These are phyloP conservation scores for Cyberlindnera americana DNA, from an alignment of 805 yeast genomes.

Conservation along the genomic window DNA sequence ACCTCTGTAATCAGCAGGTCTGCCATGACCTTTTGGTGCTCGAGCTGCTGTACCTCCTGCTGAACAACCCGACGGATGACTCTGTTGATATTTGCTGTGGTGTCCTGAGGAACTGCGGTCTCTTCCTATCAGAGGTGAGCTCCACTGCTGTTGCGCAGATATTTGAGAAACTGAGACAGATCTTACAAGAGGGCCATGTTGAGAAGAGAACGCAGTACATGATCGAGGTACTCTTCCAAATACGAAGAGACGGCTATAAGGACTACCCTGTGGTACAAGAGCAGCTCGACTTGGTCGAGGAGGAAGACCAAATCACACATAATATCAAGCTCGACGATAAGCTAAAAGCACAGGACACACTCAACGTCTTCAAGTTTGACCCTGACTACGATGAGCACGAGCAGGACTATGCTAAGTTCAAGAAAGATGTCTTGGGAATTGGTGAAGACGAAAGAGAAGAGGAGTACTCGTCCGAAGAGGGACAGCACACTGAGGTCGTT, in stretches of 20 bases:
- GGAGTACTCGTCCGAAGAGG: slow-evolving; percentile 31
- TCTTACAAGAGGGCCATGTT: slow-evolving; percentile 54
- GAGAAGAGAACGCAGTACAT: slow-evolving; percentile 40
- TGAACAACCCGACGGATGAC: slow-evolving; percentile 48
- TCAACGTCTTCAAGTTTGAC: slow-evolving; percentile 53
- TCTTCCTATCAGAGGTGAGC: slow-evolving; percentile 40
- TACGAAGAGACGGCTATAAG: slow-evolving; percentile 42
- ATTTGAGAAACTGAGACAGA: slow-evolving; percentile 55
- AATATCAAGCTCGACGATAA: slow-evolving; percentile 50
- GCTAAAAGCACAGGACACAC: slow-evolving; percentile 40
- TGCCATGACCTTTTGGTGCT: slow-evolving; percentile 49
- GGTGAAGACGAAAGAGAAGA: slow-evolving; percentile 45
- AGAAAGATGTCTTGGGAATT: slow-evolving; percentile 23
- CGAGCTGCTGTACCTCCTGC: slow-evolving; percentile 48
- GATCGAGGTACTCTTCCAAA: slow-evolving; percentile 49
- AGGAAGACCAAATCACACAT: slow-evolving; percentile 58
- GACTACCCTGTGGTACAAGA: slow-evolving; percentile 38
- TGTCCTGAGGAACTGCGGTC: slow-evolving; percentile 52
- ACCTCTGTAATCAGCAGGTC: slow-evolving; percentile 61
- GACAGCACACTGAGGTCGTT: not conserved
- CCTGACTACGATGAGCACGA: slow-evolving; percentile 49
- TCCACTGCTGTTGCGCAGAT: slow-evolving; percentile 44
- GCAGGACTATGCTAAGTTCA: slow-evolving; percentile 39
- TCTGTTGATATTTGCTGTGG: slow-evolving; percentile 52
- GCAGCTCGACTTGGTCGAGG: slow-evolving; percentile 59